These are phyloP conservation scores for Cyberlindnera mississippiensis DNA, from an alignment of 805 yeast genomes.

Conservation along the genomic window DNA sequence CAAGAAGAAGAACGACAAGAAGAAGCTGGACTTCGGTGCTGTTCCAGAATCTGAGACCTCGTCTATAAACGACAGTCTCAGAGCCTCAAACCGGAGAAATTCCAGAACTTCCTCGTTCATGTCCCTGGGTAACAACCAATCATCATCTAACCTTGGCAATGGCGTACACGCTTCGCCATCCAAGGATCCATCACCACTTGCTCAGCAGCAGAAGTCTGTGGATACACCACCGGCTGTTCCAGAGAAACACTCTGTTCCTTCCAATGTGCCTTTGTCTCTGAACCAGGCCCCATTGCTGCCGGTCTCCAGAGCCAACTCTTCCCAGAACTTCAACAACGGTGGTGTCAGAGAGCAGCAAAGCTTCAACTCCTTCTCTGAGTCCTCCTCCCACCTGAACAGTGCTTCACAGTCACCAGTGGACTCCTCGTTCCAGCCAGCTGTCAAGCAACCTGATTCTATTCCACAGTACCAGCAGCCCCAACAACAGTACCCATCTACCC, in stretches of 20 bases:
- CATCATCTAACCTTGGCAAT: constrained; percentile 10
- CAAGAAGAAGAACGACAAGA: constrained; percentile 43
- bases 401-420: constrained; percentile 9
- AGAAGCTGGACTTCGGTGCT: constrained; percentile 17
- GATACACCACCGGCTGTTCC: constrained; percentile 15
- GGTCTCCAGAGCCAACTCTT: constrained; percentile 25
- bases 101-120: constrained; percentile 23
- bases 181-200: constrained; percentile 11
- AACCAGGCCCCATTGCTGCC: constrained; percentile 36
- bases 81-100: constrained; percentile 13
- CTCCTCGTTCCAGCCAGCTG: constrained; percentile 2
- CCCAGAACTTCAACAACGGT: constrained; percentile 7
- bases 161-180: constrained; percentile 4
- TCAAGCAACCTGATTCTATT: neutral
- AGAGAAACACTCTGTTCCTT: constrained; percentile 2
- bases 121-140: constrained; percentile 10
- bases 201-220: constrained; percentile 1
- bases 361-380: constrained; percentile 15
- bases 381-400: constrained; percentile 17
- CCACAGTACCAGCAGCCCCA: constrained; percentile 3
- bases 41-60: constrained; percentile 27
- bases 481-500: constrained; percentile 28
- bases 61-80: constrained; percentile 18
- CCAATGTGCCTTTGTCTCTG: constrained; percentile 25
- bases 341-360: constrained; percentile 5